Conservation (phyloP, 2,329 filamentous ascomycete species). For the Geosmithia putterillii region DNA sequence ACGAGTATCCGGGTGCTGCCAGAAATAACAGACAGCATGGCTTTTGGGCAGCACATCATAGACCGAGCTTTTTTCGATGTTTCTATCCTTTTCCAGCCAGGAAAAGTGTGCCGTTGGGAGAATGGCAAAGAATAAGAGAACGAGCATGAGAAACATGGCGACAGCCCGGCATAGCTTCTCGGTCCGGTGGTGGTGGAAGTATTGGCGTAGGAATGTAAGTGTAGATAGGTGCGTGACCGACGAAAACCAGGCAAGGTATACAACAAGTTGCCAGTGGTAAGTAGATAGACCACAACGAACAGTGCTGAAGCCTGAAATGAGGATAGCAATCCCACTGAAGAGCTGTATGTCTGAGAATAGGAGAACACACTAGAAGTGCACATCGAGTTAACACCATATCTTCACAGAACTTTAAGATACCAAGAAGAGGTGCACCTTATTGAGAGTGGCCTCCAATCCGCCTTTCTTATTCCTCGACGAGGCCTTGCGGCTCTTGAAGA, state of each 20-base stretch:
- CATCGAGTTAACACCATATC: no score
- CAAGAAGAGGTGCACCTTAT: no score
- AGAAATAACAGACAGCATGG: no score
- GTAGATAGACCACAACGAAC: conserved; percentile 9
- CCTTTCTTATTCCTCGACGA: no score
- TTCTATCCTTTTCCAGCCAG: neutral
- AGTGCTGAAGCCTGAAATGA: conserved; percentile 12
- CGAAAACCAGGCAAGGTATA: conserved; percentile 18
- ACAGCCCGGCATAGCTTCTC: neutral
- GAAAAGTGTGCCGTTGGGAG: conserved; percentile 1
- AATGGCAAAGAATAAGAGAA: conserved; percentile 1
- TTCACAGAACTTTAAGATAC: no score
- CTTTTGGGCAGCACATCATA: no score
- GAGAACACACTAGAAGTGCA: no score
- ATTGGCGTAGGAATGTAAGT: conserved; percentile 1
- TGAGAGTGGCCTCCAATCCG: no score
- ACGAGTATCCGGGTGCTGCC: no score
- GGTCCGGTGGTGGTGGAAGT: neutral
- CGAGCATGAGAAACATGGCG: neutral
- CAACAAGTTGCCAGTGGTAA: conserved; percentile 16
- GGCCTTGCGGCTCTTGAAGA: no score
- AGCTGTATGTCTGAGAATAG: conserved; percentile 9
- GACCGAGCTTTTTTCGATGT: no score
- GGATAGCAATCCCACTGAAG: conserved; percentile 15
- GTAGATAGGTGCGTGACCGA: conserved; percentile 14